Evolutionary conservation across 345 rosid species (phyloP).

Genomic region (Lepidium sativum): DNA sequence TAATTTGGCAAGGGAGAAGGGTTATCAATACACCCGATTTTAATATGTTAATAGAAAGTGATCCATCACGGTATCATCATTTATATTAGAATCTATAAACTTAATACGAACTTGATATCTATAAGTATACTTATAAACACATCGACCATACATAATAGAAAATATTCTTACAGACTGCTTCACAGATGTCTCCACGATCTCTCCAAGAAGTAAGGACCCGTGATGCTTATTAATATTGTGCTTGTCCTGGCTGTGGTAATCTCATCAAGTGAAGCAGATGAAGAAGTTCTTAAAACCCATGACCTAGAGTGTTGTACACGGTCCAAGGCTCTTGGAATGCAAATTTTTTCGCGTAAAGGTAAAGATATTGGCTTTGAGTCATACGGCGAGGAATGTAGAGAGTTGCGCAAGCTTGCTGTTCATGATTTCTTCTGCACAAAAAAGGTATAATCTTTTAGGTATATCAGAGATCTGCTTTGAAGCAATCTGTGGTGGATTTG

Average conservation of each 20-base stretch:
- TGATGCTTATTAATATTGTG: slow-evolving; percentile 12
- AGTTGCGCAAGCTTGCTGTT: neutral
- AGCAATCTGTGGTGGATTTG: neutral
- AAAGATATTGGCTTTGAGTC: slow-evolving; percentile 20
- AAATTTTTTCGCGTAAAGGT: neutral
- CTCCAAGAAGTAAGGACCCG: slow-evolving; percentile 11
- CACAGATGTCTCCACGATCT: slow-evolving; percentile 16
- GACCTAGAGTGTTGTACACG: slow-evolving; percentile 23
- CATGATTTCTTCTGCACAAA: neutral
- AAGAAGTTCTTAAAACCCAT: slow-evolving; percentile 8
- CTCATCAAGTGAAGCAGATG: slow-evolving; percentile 18
- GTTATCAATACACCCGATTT: too few species aligned
- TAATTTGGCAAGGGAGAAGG: too few species aligned
- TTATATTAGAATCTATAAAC: too few species aligned
- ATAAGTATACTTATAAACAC: too few species aligned
- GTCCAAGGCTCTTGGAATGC: neutral
- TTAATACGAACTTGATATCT: too few species aligned
- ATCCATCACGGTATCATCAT: too few species aligned
- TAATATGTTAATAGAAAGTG: too few species aligned
- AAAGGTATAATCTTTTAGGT: neutral
- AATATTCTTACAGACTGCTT: neutral
- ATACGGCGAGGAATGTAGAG: slow-evolving; percentile 2
- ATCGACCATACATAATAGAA: too few species aligned
- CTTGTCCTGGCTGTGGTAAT: neutral
- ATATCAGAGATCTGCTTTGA: neutral